phyloP scores from a whole-genome alignment of 2,329 filamentous ascomycete species.

The Penicillium sp. region DNA sequence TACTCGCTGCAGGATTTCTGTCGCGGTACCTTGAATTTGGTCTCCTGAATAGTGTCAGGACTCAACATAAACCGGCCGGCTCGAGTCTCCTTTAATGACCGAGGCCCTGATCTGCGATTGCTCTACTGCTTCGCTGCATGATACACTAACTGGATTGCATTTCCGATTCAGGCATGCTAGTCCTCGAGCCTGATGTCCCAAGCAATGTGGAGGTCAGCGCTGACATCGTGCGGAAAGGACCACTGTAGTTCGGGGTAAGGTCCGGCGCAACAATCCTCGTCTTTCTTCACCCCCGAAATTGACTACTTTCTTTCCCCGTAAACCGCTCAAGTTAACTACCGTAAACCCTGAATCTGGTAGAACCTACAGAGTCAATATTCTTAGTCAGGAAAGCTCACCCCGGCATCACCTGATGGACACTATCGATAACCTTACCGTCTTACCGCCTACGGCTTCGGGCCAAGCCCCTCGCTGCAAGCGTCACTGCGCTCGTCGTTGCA shows the following conservation, averaged over 20 bases:
- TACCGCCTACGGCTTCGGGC: conserved; percentile 19
- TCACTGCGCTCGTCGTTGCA: conserved; percentile 14
- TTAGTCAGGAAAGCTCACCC: no score
- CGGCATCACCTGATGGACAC: background rate
- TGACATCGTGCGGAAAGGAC: background rate
- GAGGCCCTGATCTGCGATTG: background rate
- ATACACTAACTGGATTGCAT: background rate
- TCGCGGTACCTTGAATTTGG: conserved; percentile 7
- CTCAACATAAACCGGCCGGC: background rate
- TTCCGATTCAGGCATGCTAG: background rate
- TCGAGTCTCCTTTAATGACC: background rate
- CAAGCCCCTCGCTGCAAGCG: conserved; percentile 27
- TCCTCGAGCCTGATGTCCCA: background rate
- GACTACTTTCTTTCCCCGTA: no score
- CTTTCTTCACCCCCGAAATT: background rate
- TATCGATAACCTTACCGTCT: conserved; percentile 23
- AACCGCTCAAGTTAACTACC: no score
- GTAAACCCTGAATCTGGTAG: no score
- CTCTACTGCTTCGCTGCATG: background rate
- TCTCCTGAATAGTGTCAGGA: background rate
- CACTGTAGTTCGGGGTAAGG: background rate
- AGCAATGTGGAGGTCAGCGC: no score
- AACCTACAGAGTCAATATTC: no score
- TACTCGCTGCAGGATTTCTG: background rate
- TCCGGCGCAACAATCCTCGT: background rate